Evolutionary conservation across 1,284 basidiomycete species (phyloP), one percentile per base, ranked within the genome.

Genomic region (Ganoderma multipileum): DNA sequence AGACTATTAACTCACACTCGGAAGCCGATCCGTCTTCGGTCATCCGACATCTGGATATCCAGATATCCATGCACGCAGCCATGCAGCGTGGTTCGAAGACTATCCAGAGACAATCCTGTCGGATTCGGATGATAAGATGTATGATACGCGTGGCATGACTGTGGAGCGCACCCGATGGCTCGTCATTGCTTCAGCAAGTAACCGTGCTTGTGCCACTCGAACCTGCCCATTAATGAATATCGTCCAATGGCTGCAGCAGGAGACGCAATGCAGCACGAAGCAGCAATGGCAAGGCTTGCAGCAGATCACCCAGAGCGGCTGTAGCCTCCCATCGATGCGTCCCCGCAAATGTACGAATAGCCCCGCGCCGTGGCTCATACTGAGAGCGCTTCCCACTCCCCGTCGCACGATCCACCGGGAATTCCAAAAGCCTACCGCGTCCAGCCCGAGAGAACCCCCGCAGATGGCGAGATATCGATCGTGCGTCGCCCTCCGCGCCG

Each of bases 381-480:
- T 69, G 67, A 69, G 70, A 63, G 55, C 28, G 30, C 55, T 58
- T 57, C 28, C 60, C 26, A 44, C 20, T 55, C 23, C 12, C 20
- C 30, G 18, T 38, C 33, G 20, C 55, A 38, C 30, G 33, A 38
- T 58, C 33, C 33, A 12, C 1, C 55, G 20, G 55, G 33, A 16
- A 58, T 38, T 38, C 55, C 68, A 67, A 71, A 71, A 71, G 70
- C 70, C 67, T 71, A 65, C 70, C 68, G 68, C 65, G 38, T 63
- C 66, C 60, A 61, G 63, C 61, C 67, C 70, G 65, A 68, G 50
- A 66, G 61, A 67, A 71, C 54, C 16, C 12, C 60, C 52, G 67
- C 70, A 69, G 67, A 71, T 71, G 68, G 60, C 70, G 30, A 68
- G 67, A 65, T 67, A 71, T 71, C 70, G 70, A 68, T 69, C 61